A percentile compares a stretch with the other conserved stretches of the same genome.
Conservation (phyloP, 2,329 filamentous ascomycete species). For the Nakataea oryzae region DNA sequence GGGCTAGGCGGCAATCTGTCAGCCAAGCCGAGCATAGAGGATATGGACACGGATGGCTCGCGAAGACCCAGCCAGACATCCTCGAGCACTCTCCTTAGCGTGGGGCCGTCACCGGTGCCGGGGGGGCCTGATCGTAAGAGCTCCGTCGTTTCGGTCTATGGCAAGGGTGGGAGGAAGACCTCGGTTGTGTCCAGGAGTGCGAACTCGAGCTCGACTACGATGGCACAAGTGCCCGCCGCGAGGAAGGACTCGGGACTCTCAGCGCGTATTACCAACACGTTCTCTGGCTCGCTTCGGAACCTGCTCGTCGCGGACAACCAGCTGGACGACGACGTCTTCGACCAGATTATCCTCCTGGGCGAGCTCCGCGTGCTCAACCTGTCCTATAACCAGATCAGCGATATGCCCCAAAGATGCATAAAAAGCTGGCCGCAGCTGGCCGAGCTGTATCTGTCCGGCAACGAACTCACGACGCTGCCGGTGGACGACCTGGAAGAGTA, state of each 20-base stretch:
- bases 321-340: constrained; percentile 89
- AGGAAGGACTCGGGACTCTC: constrained; percentile 88
- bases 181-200: constrained; percentile 64
- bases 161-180: constrained; percentile 71
- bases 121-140: constrained; percentile 59
- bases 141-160: constrained; percentile 73
- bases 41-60: constrained; percentile 46
- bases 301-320: constrained; percentile 89
- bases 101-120: constrained; percentile 60
- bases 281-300: constrained; percentile 75
- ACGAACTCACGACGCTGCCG: constrained; percentile 82
- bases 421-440: constrained; percentile 82
- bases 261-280: constrained; percentile 71
- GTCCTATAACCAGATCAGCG: constrained; percentile 88
- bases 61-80: constrained; percentile 81
- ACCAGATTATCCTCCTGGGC: constrained; percentile 71
- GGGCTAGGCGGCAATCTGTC: constrained; percentile 34
- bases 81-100: constrained; percentile 58
- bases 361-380: constrained; percentile 86
- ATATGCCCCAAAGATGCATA: constrained; percentile 81
- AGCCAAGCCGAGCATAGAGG: constrained; percentile 65
- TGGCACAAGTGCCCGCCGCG: constrained; percentile 39
- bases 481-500: constrained; percentile 90
- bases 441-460: constrained; percentile 90
- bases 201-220: constrained; percentile 31